Evolutionary conservation across 2,329 filamentous ascomycete genomes (phyloP).

Genomic region (Xylaria sp.): DNA sequence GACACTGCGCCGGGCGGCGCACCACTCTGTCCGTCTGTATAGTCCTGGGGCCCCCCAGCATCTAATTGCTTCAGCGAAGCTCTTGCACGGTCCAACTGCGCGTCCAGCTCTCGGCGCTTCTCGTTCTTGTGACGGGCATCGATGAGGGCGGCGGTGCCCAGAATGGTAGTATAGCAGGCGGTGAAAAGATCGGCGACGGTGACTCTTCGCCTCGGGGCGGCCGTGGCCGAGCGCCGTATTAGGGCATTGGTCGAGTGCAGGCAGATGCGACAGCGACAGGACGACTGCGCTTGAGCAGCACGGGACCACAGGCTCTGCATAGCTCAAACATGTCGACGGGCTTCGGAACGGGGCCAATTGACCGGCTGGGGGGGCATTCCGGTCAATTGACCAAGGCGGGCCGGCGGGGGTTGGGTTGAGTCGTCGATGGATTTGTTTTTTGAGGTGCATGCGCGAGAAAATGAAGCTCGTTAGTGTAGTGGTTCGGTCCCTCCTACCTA

Average conservation of each 20-base stretch:
- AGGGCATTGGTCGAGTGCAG: slow-evolving; percentile 60
- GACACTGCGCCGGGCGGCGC: not conserved
- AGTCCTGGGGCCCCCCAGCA: slow-evolving; percentile 18
- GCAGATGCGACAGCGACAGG: slow-evolving; percentile 73
- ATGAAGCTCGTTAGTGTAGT: not conserved
- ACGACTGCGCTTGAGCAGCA: slow-evolving; percentile 68
- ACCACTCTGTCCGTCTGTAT: not conserved
- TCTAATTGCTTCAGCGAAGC: slow-evolving; percentile 55
- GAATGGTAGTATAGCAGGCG: slow-evolving; percentile 74
- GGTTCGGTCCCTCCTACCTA: not conserved
- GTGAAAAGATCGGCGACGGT: slow-evolving; percentile 68
- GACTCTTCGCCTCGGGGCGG: slow-evolving; percentile 61
- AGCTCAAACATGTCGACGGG: slow-evolving; percentile 51
- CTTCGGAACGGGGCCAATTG: slow-evolving; percentile 15
- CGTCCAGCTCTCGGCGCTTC: slow-evolving; percentile 69
- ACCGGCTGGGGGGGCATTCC: slow-evolving; percentile 25
- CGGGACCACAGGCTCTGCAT: slow-evolving; percentile 79
- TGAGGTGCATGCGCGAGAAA: not conserved
- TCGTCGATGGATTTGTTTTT: not conserved
- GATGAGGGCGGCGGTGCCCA: slow-evolving; percentile 71
- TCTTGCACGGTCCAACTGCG: slow-evolving; percentile 66
- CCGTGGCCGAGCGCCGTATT: slow-evolving; percentile 62
- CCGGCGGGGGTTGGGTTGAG: not conserved
- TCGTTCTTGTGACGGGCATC: slow-evolving; percentile 70
- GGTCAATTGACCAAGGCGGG: slow-evolving; percentile 32